phyloP scores from a whole-genome alignment of 805 yeast genomes.

The Candida ponderosae region DNA sequence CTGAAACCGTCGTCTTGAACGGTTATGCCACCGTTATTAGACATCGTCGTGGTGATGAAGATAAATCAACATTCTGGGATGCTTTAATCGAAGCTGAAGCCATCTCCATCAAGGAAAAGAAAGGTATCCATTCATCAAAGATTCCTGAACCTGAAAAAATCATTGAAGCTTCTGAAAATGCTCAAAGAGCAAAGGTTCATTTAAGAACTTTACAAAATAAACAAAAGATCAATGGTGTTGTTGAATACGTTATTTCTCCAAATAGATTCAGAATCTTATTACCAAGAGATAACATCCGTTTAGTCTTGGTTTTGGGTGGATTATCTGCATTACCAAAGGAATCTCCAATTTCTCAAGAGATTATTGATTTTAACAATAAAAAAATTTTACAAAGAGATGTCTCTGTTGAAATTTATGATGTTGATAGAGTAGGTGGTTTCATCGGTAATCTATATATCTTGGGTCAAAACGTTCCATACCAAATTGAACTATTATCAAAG shows the following conservation, averaged over 20 bases:
- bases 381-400: conserved; percentile 67
- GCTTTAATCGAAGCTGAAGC: conserved; percentile 62
- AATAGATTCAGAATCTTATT: conserved; percentile 58
- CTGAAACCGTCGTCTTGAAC: conserved; percentile 47
- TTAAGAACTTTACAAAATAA: conserved; percentile 62
- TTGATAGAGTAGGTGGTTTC: conserved; percentile 76
- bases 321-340: conserved; percentile 36
- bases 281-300: conserved; percentile 63
- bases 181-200: conserved; percentile 65
- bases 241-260: conserved; percentile 64
- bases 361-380: conserved; percentile 44
- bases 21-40: conserved; percentile 76
- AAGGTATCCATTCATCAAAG: conserved; percentile 56
- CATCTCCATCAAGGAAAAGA: conserved; percentile 44
- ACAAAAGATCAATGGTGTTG: conserved; percentile 56
- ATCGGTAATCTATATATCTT: conserved; percentile 60
- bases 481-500: conserved; percentile 43
- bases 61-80: conserved; percentile 74
- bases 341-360: conserved; percentile 35
- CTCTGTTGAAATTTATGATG: conserved; percentile 55
- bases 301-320: conserved; percentile 74
- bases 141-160: conserved; percentile 49
- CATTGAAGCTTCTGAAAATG: conserved; percentile 75
- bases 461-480: conserved; percentile 46
- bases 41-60: conserved; percentile 67